Evolutionary conservation across 176 grass and related monocot genomes (phyloP).

Genomic region (Rhipidocladum racemiflorum): DNA sequence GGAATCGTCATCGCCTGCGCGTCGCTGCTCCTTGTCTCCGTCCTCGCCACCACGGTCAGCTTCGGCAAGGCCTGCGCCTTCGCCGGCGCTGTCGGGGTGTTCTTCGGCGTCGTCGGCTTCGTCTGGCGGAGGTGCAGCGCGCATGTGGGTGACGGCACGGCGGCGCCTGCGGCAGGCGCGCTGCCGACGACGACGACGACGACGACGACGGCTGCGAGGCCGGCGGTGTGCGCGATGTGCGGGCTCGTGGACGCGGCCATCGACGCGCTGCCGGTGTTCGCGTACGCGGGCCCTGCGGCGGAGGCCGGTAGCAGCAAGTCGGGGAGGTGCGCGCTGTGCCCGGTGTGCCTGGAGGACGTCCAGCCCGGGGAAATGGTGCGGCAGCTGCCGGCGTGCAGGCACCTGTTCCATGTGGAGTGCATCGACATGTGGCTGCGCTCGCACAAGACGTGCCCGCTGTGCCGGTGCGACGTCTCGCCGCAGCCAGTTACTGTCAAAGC

Average conservation of each 20-base stretch:
- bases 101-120: conserved; percentile 13
- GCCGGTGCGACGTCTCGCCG: conserved; percentile 30
- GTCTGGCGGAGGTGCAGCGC: background rate
- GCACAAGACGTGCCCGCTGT: conserved; percentile 26
- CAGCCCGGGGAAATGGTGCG: conserved; percentile 11
- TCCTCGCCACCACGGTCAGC: conserved; percentile 22
- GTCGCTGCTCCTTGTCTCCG: conserved; percentile 31
- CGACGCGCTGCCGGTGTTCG: conserved; percentile 29
- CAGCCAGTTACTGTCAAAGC: background rate
- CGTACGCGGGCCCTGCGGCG: background rate
- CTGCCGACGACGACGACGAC: too few relatives aligned
- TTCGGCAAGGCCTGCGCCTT: conserved; percentile 15
- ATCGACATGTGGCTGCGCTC: conserved; percentile 45
- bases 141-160: background rate
- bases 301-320: background rate
- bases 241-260: background rate
- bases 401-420: conserved; percentile 35
- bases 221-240: background rate
- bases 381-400: conserved; percentile 27
- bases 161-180: too few relatives aligned
- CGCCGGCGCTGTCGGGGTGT: background rate
- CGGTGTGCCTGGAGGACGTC: conserved; percentile 39
- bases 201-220: too few relatives aligned
- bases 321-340: background rate
- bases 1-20: conserved; percentile 13